Evolutionary conservation across 495 filamentous ascomycete species (phyloP), one percentile per base, ranked within the genome.

Genomic region (Aspergillus ostianus): DNA sequence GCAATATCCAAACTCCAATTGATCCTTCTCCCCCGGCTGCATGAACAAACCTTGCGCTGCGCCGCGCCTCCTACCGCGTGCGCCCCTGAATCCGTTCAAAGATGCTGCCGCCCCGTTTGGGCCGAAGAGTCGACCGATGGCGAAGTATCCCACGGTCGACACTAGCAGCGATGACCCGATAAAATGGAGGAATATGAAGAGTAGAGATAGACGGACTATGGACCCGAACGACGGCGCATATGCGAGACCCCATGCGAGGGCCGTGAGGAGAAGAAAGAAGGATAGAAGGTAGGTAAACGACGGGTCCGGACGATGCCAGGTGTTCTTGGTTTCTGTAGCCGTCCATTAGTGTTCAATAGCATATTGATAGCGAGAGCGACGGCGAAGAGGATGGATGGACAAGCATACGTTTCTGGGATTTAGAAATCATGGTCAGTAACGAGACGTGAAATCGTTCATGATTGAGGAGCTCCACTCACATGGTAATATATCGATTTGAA

Each of bases 401-500:
- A 15, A 41, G 13, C 74, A 60, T 78, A 87, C 84, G 86, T 86
- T 88, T 87, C 85, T 87, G 57, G 18, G 20, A 51, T 17, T 13
- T 1, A n/a, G 23, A n/a, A 26, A 26, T 50, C 45, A 8, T 47
- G 19, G 36, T 66, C 61, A 69, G 58, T 57, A 62, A 61, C 13
- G 47, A 21, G 9, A 47, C 53, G 13, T 9, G 19, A 26, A 41
- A 49, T 27, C 9, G 46, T 60, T 51, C n/a, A 17, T 49, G 18
- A 9, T 49, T 49, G 4, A 20, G 47, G 53, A 47, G 48, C 23
- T 56, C 8, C 17, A 68, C 79, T 61, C 79, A 89, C 87, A 75
- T 90, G 87, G 67, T 91, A 89, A 68, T 90, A 90, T 66, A 90
- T 88, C 27, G 85, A 87, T 61, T 87, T 75, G 69, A 91, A 90